Conservation (phyloP, 768 basidiomycete genomes). For the Ramaria sp. region DNA sequence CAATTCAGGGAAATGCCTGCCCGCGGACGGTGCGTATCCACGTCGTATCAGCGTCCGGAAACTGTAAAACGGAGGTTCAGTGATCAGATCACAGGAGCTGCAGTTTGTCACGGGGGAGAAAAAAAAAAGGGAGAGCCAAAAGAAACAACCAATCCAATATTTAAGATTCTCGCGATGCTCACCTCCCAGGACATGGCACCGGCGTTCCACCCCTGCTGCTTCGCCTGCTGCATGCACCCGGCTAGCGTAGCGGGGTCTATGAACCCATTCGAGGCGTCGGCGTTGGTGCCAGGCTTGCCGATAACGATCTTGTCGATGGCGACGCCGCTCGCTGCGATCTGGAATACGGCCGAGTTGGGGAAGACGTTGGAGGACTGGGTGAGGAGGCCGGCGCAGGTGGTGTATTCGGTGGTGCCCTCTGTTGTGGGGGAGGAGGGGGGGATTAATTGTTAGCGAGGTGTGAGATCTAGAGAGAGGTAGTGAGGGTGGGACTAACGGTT, state of each 20-base stretch:
- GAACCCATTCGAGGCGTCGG: constrained; percentile 22
- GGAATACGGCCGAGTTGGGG: constrained; percentile 49
- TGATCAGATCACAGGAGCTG: too few species aligned
- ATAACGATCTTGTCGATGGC: constrained; percentile 26
- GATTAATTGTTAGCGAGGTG: too few species aligned
- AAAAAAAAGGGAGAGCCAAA: too few species aligned
- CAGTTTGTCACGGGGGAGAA: too few species aligned
- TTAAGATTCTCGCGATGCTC: too few species aligned
- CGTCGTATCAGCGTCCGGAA: too few species aligned
- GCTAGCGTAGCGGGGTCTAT: constrained; percentile 18
- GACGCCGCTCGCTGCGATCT: constrained; percentile 27
- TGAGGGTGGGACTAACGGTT: constrained; percentile 16
- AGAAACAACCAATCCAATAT: too few species aligned
- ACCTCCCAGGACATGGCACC: constrained; percentile 22
- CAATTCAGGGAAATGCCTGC: too few species aligned
- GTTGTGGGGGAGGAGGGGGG: too few species aligned
- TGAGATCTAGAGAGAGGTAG: background rate
- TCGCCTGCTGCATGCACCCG: constrained; percentile 21
- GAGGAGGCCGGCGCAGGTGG: constrained; percentile 49
- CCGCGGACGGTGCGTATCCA: too few species aligned
- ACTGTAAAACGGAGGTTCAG: too few species aligned
- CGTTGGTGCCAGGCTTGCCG: constrained; percentile 18
- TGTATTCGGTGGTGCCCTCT: constrained; percentile 58
- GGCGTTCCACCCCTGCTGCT: constrained; percentile 23
- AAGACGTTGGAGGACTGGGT: constrained; percentile 45